phyloP scores from a whole-genome alignment of 108 stramenopile genomes.

The Skeletonema grethae region DNA sequence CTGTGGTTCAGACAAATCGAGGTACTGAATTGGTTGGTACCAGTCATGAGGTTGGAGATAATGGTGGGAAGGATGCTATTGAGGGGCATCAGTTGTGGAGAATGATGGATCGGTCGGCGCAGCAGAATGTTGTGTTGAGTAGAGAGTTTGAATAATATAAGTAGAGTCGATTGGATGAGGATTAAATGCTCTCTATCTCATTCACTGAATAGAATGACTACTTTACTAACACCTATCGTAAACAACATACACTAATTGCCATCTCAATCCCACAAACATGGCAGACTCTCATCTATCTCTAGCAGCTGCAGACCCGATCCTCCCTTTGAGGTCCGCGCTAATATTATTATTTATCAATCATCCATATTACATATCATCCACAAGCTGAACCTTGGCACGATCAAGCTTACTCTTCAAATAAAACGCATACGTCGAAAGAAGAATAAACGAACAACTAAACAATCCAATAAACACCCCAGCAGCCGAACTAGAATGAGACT shows the following conservation, averaged over 20 bases:
- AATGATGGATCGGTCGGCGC: not conserved
- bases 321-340: not conserved
- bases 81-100: slow-evolving; percentile 4
- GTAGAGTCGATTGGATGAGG: too few species aligned
- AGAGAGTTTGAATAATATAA: not conserved
- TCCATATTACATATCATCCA: slow-evolving; percentile 42
- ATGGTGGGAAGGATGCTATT: not conserved
- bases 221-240: too few species aligned
- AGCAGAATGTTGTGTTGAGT: not conserved
- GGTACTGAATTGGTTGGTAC: slow-evolving; percentile 23
- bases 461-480: slow-evolving; percentile 70
- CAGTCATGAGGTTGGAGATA: slow-evolving; percentile 35
- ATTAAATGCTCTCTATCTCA: too few species aligned
- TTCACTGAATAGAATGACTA: too few species aligned
- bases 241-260: too few species aligned
- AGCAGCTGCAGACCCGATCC: too few species aligned
- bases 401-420: slow-evolving; percentile 86
- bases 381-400: slow-evolving; percentile 81
- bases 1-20: slow-evolving; percentile 7
- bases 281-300: too few species aligned
- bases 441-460: slow-evolving; percentile 78
- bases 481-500: slow-evolving; percentile 19
- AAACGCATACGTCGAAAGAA: slow-evolving; percentile 78
- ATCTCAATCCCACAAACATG: too few species aligned
- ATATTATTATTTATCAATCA: not conserved